Conservation (phyloP, 164 flowering plant species). For the Aristolochia fimbriata region DNA sequence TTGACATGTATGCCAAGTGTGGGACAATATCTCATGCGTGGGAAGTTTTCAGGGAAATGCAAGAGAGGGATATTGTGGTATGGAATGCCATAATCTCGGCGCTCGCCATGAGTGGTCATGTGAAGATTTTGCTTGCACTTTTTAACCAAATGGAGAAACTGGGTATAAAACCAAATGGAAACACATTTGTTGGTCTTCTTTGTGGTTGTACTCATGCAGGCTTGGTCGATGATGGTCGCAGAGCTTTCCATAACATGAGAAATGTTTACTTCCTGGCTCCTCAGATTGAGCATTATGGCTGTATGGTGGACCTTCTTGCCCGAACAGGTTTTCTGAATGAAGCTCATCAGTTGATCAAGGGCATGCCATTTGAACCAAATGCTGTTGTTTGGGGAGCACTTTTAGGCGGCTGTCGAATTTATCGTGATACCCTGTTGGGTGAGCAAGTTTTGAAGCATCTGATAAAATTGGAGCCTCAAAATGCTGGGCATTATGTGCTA, state of each 20-base stretch:
- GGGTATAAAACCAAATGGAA: conserved; percentile 19
- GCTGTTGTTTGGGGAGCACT: conserved; percentile 29
- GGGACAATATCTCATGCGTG: conserved; percentile 26
- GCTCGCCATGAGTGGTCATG: conserved; percentile 23
- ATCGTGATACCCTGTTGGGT: conserved; percentile 16
- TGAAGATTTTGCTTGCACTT: conserved; percentile 14
- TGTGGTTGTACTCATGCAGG: conserved; percentile 25
- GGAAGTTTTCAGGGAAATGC: conserved; percentile 19
- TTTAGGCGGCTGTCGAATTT: conserved; percentile 22
- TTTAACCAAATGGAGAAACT: conserved; percentile 22
- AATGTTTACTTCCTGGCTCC: conserved; percentile 13
- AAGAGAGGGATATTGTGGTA: conserved; percentile 22
- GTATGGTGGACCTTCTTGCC: conserved; percentile 27
- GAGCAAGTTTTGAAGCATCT: conserved; percentile 19
- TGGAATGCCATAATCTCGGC: conserved; percentile 27
- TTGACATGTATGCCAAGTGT: conserved; percentile 71
- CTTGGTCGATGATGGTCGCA: conserved; percentile 22
- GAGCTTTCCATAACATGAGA: conserved; percentile 15
- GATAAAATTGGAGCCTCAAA: conserved; percentile 23
- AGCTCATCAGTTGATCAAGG: conserved; percentile 21
- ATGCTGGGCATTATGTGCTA: conserved; percentile 24
- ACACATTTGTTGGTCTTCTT: conserved; percentile 27
- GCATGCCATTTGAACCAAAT: conserved; percentile 28
- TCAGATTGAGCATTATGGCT: conserved; percentile 28
- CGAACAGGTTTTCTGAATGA: conserved; percentile 22